Conservation (phyloP, 2,329 filamentous ascomycete genomes). For the Cryoendolithus antarcticus region DNA sequence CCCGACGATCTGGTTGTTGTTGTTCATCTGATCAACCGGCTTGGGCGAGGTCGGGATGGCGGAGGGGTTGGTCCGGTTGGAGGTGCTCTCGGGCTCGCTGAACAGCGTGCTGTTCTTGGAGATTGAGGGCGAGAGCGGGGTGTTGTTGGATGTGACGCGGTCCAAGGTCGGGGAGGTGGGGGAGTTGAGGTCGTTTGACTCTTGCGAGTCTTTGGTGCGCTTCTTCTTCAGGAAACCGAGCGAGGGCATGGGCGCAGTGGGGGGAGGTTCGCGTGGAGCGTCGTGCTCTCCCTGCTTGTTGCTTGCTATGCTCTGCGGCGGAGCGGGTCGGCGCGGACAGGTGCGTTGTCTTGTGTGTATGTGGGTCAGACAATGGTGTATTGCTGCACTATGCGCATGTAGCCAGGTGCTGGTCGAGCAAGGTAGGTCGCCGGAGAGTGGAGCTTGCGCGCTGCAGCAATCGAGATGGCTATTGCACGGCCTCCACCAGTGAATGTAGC, state of each 20-base stretch:
- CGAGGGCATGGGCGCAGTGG: constrained; percentile 59
- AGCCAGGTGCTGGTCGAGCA: no score
- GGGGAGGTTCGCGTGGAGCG: constrained; percentile 6
- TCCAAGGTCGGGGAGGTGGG: constrained; percentile 50
- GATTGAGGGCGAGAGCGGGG: constrained; percentile 38
- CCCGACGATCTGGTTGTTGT: constrained; percentile 22
- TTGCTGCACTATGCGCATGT: no score
- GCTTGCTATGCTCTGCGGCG: no score
- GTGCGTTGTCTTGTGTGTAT: no score
- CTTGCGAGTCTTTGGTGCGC: constrained; percentile 77
- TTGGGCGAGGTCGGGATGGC: constrained; percentile 11
- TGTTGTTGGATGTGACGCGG: constrained; percentile 32
- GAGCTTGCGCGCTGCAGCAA: no score
- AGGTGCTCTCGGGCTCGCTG: constrained; percentile 10
- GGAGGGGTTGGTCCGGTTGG: constrained; percentile 9
- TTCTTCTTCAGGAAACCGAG: constrained; percentile 98
- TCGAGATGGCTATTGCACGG: no score
- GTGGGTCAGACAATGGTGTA: no score
- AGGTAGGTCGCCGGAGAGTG: no score
- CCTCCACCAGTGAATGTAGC: no score
- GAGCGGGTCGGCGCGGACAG: no score
- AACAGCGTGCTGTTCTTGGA: constrained; percentile 15
- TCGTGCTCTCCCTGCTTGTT: constrained; percentile 3
- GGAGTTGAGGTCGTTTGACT: constrained; percentile 47
- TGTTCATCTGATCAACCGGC: constrained; percentile 6